Conservation (phyloP, 495 filamentous ascomycete species). For the Sabuloglossum arenarium region DNA sequence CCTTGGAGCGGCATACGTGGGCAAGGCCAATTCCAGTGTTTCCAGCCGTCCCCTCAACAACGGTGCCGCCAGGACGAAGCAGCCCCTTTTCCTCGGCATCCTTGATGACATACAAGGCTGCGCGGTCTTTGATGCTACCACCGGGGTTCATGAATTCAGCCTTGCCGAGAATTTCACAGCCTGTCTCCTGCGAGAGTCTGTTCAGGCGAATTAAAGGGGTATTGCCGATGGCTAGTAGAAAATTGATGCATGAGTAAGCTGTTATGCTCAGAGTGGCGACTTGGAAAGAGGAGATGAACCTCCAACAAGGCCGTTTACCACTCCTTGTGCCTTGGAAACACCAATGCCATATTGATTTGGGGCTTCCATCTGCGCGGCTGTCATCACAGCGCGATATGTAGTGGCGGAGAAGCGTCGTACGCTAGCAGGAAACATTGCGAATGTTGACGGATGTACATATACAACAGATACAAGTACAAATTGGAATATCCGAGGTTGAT, state of each 20-base stretch:
- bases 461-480: too few relatives aligned
- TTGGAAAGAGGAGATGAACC: slow-evolving; percentile 30
- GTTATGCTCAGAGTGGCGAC: slow-evolving; percentile 3
- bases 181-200: slow-evolving; percentile 70
- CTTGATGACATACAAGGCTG: slow-evolving; percentile 80
- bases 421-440: slow-evolving; percentile 32
- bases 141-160: slow-evolving; percentile 98
- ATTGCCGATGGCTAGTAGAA: slow-evolving; percentile 67
- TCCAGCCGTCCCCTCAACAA: slow-evolving; percentile 90
- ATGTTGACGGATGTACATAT: background rate
- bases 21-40: slow-evolving; percentile 97
- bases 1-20: slow-evolving; percentile 83
- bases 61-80: slow-evolving; percentile 68
- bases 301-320: slow-evolving; percentile 65
- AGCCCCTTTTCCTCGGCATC: slow-evolving; percentile 81
- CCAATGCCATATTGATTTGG: slow-evolving; percentile 35
- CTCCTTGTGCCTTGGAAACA: slow-evolving; percentile 67
- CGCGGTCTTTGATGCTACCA: slow-evolving; percentile 90
- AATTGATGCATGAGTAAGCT: background rate
- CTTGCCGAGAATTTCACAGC: slow-evolving; percentile 88
- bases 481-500: too few relatives aligned
- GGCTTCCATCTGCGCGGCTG: slow-evolving; percentile 23
- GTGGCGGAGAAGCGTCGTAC: slow-evolving; percentile 35
- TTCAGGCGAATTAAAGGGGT: slow-evolving; percentile 87
- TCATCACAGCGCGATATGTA: slow-evolving; percentile 26